Evolutionary conservation across 495 filamentous ascomycete genomes (phyloP).

Genomic region (Neurospora sp.): DNA sequence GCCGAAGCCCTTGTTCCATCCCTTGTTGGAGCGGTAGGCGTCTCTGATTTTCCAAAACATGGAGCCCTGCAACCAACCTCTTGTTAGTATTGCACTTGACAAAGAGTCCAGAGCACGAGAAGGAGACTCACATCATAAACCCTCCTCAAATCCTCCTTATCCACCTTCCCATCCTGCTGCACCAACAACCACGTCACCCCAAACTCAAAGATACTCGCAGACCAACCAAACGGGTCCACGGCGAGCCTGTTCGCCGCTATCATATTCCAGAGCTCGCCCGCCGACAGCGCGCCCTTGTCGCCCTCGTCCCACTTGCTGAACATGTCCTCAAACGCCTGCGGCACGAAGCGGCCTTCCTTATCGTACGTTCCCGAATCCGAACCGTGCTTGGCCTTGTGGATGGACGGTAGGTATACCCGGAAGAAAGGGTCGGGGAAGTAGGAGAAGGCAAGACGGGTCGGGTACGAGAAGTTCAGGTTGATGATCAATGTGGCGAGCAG

Average conservation of each 20-base stretch:
- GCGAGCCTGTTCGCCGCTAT: conserved; percentile 11
- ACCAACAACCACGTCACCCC: conserved; percentile 37
- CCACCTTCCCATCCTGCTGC: conserved; percentile 35
- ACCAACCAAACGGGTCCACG: conserved; percentile 18
- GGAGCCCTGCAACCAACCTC: conserved; percentile 2
- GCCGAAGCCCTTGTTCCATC: conserved; percentile 21
- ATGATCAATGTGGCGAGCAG: conserved; percentile 36
- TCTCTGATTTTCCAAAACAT: conserved; percentile 25
- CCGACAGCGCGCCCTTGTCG: conserved; percentile 9
- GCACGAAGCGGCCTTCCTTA: conserved; percentile 43
- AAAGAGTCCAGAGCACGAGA: no score
- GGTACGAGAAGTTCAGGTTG: conserved; percentile 42
- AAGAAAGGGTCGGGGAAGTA: conserved; percentile 35
- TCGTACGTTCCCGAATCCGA: conserved; percentile 44
- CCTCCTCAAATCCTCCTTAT: conserved; percentile 36
- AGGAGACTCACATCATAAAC: conserved; percentile 33
- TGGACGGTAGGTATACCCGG: conserved; percentile 36
- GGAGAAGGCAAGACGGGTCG: conserved; percentile 31
- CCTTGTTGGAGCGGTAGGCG: conserved; percentile 10
- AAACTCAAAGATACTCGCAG: conserved; percentile 34
- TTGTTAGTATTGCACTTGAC: not conserved
- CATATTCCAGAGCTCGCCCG: conserved; percentile 11
- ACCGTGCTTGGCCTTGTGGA: conserved; percentile 51
- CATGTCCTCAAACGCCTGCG: conserved; percentile 48
- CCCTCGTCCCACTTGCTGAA: conserved; percentile 43